A percentile compares a stretch with the other conserved stretches of the same genome.
phyloP scores from a whole-genome alignment of 176 grass and related monocot genomes.

The Aegilops tauschii region DNA sequence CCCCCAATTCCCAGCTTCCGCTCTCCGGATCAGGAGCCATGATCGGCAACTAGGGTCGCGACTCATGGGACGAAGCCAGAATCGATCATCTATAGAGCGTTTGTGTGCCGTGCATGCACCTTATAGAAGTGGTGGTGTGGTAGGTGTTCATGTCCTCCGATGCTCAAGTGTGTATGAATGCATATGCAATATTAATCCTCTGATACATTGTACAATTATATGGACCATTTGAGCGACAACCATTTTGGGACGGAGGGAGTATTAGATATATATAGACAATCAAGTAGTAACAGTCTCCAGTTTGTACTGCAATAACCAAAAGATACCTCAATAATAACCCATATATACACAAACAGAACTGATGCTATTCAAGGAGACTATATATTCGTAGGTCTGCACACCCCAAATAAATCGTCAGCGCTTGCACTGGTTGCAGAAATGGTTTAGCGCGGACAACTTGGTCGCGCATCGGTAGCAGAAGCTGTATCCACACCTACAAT shows the following conservation, averaged over 20 bases:
- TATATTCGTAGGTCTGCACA: background rate
- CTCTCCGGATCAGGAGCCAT: too few species aligned
- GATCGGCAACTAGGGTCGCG: too few species aligned
- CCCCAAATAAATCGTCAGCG: background rate
- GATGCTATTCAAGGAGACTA: background rate
- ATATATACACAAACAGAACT: background rate
- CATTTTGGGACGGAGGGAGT: too few species aligned
- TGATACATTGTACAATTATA: background rate
- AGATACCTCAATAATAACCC: background rate
- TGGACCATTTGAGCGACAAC: too few species aligned
- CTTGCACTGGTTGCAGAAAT: background rate
- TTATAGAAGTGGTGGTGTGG: too few species aligned
- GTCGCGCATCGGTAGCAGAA: background rate
- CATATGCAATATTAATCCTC: background rate
- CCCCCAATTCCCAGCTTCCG: too few species aligned
- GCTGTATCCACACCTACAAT: background rate
- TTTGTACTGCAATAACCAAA: background rate
- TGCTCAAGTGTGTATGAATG: background rate
- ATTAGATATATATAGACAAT: background rate
- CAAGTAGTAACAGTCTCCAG: background rate
- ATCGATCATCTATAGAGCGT: too few species aligned
- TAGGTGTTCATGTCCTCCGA: too few species aligned
- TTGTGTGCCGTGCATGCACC: too few species aligned
- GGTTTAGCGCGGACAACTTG: background rate
- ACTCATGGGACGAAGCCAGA: too few species aligned